Conservation (phyloP, 225 moss, liverwort and hornwort species). For the Asterella californica region DNA sequence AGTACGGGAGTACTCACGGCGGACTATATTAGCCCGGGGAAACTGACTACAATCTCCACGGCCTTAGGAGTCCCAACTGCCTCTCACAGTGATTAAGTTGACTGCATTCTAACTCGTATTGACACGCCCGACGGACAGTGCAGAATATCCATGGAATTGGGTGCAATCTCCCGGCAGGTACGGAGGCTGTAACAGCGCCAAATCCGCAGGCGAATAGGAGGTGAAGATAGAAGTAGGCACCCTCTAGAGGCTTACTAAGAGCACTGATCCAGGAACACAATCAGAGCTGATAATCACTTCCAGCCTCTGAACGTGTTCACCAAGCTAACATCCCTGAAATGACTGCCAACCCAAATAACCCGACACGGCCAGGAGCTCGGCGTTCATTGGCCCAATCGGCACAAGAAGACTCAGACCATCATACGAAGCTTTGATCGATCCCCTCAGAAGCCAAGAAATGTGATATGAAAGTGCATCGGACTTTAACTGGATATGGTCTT, state of each 20-base stretch:
- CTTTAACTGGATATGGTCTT: background rate
- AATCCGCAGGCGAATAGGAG: background rate
- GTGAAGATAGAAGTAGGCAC: background rate
- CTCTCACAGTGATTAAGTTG: too few relatives aligned
- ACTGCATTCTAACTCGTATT: too few relatives aligned
- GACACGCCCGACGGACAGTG: too few relatives aligned
- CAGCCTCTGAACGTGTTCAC: background rate
- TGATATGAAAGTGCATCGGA: constrained; percentile 8
- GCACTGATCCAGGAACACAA: background rate
- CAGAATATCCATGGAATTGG: background rate
- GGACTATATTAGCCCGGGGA: background rate
- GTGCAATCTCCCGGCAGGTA: background rate
- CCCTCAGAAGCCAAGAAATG: background rate
- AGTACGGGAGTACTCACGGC: background rate
- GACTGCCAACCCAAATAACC: too few relatives aligned
- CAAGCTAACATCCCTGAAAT: too few relatives aligned
- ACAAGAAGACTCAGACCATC: background rate
- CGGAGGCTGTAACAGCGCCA: background rate
- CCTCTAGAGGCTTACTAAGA: background rate
- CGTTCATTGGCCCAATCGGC: background rate
- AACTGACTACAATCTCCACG: background rate
- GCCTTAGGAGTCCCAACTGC: too few relatives aligned
- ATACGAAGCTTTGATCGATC: background rate
- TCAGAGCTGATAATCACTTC: background rate
- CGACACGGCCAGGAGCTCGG: background rate